Percentiles rank a stretch among this genome's conserved stretches.
These are phyloP conservation scores for Coniochaeta sp. DNA, from an alignment of 2,329 filamentous ascomycete species.

Conservation along the genomic window DNA sequence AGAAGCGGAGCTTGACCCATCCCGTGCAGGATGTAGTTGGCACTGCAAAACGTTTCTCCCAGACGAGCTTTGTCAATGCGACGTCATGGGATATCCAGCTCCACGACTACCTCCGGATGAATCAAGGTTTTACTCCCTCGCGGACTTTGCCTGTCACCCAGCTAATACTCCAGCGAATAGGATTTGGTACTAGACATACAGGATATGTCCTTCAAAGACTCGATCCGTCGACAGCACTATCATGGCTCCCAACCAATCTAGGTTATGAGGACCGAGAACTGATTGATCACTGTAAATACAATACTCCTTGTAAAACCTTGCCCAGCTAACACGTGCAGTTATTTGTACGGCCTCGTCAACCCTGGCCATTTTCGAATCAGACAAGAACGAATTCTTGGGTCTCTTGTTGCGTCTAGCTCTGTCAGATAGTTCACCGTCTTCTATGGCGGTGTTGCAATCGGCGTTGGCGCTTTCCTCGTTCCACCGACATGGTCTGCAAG, in stretches of 20 bases:
- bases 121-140: slow-evolving; percentile 13
- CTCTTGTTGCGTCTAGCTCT: slow-evolving; percentile 13
- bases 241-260: slow-evolving; percentile 12
- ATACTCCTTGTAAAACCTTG: slow-evolving; percentile 1
- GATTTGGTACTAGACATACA: slow-evolving; percentile 9
- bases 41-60: slow-evolving; percentile 10
- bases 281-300: slow-evolving; percentile 12
- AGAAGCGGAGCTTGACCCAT: slow-evolving; percentile 13
- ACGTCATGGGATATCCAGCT: slow-evolving; percentile 15
- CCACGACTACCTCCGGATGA: slow-evolving; percentile 13
- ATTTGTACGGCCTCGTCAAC: slow-evolving; percentile 11
- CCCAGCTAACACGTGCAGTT: slow-evolving; percentile 12
- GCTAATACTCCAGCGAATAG: slow-evolving; percentile 12
- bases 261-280: slow-evolving; percentile 12
- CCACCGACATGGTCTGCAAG: slow-evolving; percentile 13
- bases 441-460: slow-evolving; percentile 13
- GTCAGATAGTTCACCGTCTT: slow-evolving; percentile 13
- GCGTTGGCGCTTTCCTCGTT: slow-evolving; percentile 14
- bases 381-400: slow-evolving; percentile 13
- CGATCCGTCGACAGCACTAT: slow-evolving; percentile 10
- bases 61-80: slow-evolving; percentile 14
- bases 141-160: slow-evolving; percentile 9
- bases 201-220: slow-evolving; percentile 11
- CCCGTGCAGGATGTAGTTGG: slow-evolving; percentile 10
- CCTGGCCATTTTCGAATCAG: slow-evolving; percentile 13